Percentiles rank a stretch among this genome's conserved stretches.
phyloP scores from a whole-genome alignment of 1,284 basidiomycete genomes.

The Xerocomus cyaneibrunnescens region DNA sequence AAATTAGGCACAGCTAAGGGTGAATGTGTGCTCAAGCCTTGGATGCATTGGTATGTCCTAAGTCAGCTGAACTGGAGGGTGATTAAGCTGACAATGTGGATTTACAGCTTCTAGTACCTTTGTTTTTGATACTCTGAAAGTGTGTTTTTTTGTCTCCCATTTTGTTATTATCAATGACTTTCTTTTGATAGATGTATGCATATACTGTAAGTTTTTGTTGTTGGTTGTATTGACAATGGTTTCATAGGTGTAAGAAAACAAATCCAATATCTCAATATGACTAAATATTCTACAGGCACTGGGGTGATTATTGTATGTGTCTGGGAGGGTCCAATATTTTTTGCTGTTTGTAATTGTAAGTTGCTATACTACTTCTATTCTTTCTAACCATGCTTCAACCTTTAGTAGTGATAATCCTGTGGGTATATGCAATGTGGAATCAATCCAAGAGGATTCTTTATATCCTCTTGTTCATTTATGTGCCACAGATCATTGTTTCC shows the following conservation, averaged over 20 bases:
- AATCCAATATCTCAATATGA: neutral
- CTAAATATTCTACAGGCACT: neutral
- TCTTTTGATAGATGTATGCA: neutral
- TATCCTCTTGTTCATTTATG: neutral
- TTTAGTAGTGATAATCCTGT: constrained; percentile 2
- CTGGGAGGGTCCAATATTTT: neutral
- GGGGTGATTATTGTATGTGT: rapidly evolving
- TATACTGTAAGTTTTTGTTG: neutral
- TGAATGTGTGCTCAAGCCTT: neutral
- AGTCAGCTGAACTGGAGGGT: rapidly evolving
- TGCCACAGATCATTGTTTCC: neutral
- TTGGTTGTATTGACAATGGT: neutral
- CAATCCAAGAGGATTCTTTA: neutral
- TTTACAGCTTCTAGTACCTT: neutral
- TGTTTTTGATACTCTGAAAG: neutral
- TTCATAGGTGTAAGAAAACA: constrained; percentile 1
- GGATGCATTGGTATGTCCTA: constrained; percentile 5
- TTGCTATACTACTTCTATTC: neutral
- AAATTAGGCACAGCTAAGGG: neutral
- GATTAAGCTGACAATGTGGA: neutral
- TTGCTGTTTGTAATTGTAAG: constrained; percentile 1
- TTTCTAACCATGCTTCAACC: neutral
- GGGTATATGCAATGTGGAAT: constrained; percentile 8
- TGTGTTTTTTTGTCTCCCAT: neutral
- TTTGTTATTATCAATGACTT: neutral